Percentiles rank a stretch among this genome's conserved stretches.
These are phyloP conservation scores for Fragilaria crotonensis DNA, from an alignment of 108 stramenopile genomes.

Conservation along the genomic window DNA sequence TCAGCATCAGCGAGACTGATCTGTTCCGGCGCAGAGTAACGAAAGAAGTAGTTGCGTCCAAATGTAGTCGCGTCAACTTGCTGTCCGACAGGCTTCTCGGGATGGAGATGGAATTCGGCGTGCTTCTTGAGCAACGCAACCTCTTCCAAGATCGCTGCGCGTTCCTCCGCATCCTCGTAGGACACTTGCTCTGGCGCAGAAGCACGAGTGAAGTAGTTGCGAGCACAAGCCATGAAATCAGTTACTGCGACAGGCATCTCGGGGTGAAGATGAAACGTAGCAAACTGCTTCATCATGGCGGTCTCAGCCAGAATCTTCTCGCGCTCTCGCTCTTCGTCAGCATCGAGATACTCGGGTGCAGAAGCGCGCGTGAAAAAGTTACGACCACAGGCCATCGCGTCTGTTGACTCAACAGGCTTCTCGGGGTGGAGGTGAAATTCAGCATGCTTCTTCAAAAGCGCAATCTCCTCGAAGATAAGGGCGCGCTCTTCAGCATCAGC, in stretches of 20 bases:
- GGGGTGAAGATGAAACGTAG: constrained; percentile 22
- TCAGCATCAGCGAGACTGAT: constrained; percentile 34
- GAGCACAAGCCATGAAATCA: constrained; percentile 12
- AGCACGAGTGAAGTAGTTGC: constrained; percentile 56
- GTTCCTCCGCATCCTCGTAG: constrained; percentile 20
- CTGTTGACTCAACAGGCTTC: constrained; percentile 20
- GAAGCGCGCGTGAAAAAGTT: constrained; percentile 63
- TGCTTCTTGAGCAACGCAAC: constrained; percentile 32
- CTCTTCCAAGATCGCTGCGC: constrained; percentile 27
- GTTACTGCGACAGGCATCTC: constrained; percentile 13
- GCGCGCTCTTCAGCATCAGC: constrained; percentile 36
- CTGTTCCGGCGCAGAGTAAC: constrained; percentile 35
- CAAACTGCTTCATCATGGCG: constrained; percentile 19
- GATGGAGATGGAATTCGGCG: constrained; percentile 47
- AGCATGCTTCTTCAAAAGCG: constrained; percentile 46
- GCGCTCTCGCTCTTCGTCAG: constrained; percentile 22
- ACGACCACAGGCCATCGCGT: constrained; percentile 35
- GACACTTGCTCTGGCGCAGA: constrained; percentile 47
- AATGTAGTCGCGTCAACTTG: constrained; percentile 1
- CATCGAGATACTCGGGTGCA: constrained; percentile 41
- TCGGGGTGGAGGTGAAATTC: constrained; percentile 55
- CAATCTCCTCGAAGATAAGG: constrained; percentile 32
- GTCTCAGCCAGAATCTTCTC: constrained; percentile 23
- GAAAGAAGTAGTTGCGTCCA: constrained; percentile 32
- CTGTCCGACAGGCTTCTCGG: constrained; percentile 32